Evolutionary conservation across 306 rosid species (phyloP).

Genomic region (Cyclanthera cordifolia): DNA sequence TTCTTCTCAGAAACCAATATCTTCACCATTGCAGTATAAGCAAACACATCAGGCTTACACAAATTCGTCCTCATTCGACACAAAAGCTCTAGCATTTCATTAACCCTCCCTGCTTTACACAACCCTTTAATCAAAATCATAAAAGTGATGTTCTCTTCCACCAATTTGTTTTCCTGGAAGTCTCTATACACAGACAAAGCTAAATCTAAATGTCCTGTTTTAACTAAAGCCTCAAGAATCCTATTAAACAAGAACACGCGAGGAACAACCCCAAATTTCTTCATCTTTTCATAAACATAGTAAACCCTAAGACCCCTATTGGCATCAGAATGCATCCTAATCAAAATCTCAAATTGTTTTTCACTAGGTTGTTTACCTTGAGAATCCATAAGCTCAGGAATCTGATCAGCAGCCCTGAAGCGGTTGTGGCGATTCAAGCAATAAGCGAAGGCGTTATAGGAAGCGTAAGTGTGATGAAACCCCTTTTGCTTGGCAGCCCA

Average conservation of each 20-base stretch:
- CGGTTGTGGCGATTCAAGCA: constrained; percentile 50
- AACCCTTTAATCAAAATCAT: constrained; percentile 72
- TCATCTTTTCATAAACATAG: constrained; percentile 62
- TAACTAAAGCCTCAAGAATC: constrained; percentile 63
- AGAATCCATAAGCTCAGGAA: constrained; percentile 66
- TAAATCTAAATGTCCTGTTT: constrained; percentile 43
- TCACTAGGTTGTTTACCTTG: constrained; percentile 78
- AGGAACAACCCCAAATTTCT: constrained; percentile 59
- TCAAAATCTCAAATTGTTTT: constrained; percentile 76
- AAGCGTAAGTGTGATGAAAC: constrained; percentile 49
- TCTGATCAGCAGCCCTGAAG: constrained; percentile 48
- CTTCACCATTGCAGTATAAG: constrained; percentile 55
- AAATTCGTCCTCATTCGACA: constrained; percentile 47
- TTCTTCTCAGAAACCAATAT: constrained; percentile 42
- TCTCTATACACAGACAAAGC: constrained; percentile 55
- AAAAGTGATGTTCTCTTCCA: constrained; percentile 65
- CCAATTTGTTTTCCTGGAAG: constrained; percentile 47
- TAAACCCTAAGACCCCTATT: constrained; percentile 60
- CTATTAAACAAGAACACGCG: constrained; percentile 66
- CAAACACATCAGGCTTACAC: constrained; percentile 80
- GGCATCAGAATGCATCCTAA: constrained; percentile 63
- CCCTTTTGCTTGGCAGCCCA: constrained; percentile 75
- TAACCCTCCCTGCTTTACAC: constrained; percentile 50
- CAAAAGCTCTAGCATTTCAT: constrained; percentile 52
- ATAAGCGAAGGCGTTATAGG: constrained; percentile 61